Conservation (phyloP, 2,329 filamentous ascomycete genomes). For the Colletotrichum chlorophyti region DNA sequence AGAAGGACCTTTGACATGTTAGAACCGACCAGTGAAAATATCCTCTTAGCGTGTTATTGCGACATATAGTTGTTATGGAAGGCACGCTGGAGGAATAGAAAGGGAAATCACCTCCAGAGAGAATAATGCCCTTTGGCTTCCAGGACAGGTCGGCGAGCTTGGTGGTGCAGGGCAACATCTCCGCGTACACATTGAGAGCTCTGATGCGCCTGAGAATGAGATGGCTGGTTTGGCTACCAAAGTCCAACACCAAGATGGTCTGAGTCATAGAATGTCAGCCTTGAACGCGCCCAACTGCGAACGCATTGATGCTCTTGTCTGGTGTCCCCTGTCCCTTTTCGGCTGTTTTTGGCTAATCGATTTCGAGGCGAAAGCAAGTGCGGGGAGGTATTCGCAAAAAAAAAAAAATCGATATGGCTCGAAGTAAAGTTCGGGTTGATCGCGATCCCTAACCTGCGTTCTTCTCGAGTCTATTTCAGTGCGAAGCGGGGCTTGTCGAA, state of each 20-base stretch:
- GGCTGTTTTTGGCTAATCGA: conserved; percentile 37
- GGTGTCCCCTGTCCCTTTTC: too few species aligned
- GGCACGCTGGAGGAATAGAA: neutral
- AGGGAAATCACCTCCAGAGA: conserved; percentile 50
- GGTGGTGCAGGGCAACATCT: conserved; percentile 88
- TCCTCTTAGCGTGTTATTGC: neutral
- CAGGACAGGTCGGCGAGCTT: conserved; percentile 79
- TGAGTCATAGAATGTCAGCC: conserved; percentile 34
- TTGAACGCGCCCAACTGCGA: neutral
- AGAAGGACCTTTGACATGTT: conserved; percentile 46
- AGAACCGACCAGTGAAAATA: neutral
- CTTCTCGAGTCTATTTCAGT: too few species aligned
- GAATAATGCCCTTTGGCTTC: conserved; percentile 84
- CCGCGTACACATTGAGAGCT: conserved; percentile 81
- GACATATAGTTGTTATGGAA: neutral
- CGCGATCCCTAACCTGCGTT: too few species aligned
- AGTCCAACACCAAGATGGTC: conserved; percentile 77
- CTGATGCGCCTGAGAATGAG: conserved; percentile 78
- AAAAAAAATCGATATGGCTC: too few species aligned
- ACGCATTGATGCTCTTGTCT: neutral
- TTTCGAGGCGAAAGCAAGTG: too few species aligned
- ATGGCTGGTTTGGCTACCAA: conserved; percentile 75
- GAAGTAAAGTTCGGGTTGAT: too few species aligned
- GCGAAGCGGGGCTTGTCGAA: too few species aligned
- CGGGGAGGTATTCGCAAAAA: too few species aligned